A percentile compares a stretch with the other conserved stretches of the same genome.
These are phyloP conservation scores for Pythium coloratum DNA, from an alignment of 352 stramenopile genomes.

Conservation along the genomic window DNA sequence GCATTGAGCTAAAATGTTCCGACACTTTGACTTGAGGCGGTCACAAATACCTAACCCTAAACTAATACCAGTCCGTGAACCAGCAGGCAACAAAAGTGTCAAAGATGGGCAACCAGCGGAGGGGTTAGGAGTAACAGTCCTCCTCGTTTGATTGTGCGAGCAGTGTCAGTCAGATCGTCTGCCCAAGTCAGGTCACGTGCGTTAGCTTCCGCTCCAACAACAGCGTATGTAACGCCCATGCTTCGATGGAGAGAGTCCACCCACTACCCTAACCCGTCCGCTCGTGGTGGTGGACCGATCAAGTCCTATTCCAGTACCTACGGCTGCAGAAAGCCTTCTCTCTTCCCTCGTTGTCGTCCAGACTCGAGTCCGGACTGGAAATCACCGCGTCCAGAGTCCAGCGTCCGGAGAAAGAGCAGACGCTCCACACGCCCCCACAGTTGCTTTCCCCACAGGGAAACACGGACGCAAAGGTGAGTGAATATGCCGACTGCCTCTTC, in stretches of 20 bases:
- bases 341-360: background rate
- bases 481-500: background rate
- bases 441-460: constrained; percentile 15
- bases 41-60: background rate
- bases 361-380: background rate
- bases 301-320: constrained; percentile 14
- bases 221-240: constrained; percentile 18
- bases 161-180: background rate
- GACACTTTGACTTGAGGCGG: background rate
- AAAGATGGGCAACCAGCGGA: constrained; percentile 14
- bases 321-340: constrained; percentile 6
- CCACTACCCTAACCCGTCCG: constrained; percentile 24
- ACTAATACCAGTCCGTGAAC: background rate
- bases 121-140: constrained; percentile 10
- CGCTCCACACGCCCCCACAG: constrained; percentile 3
- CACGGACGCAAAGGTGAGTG: constrained; percentile 4
- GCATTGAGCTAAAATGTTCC: background rate
- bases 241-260: background rate
- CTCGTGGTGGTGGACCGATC: constrained; percentile 18
- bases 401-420: constrained; percentile 10
- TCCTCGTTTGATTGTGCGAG: constrained; percentile 22
- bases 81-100: constrained; percentile 8
- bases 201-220: background rate
- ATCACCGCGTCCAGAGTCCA: constrained; percentile 5
- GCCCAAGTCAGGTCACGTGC: background rate